Evolutionary conservation across 2,329 filamentous ascomycete species (phyloP), one percentile per base, ranked within the genome.

Genomic region (Hypoxylon sp.): DNA sequence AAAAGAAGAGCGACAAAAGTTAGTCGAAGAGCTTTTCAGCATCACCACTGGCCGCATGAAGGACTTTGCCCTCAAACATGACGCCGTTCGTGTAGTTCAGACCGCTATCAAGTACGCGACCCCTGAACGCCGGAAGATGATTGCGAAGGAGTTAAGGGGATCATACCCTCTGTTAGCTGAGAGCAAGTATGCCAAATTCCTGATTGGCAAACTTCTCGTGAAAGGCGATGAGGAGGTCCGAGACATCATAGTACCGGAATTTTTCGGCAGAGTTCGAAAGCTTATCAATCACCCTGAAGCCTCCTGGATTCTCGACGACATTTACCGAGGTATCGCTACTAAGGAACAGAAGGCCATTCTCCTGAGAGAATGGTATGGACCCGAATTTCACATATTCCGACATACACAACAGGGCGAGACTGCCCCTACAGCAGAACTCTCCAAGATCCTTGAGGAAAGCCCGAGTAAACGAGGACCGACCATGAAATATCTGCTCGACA

Each of bases 31-130:
- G 83, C 87, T 99, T 25, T 98, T 97, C 80, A 86, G 87, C 63
- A 97, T 99, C 76, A 92, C 98, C 75, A 96, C 93, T 23, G 95
- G 94, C 58, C 89, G 92, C 63, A 92, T 98, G 75, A 93, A 93
- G 80, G 96, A 98, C 69, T 97, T 98, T 73, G 95, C 98, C 19
- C 92, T 99, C 82, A 99, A 99, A 87, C 96, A 99, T 80, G 96
- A 99, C 79, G 93, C 94, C 36, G 95, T 97, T n/a, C 89, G 96
- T 73, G 94, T 97, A 45, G 92, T 99, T 25, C 96, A 99, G 82
- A 98, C 94, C 11, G 96, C 95, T 38, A 89, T 99, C 81, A 99
- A 99, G 81, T 99, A 99, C 81, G 92, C 93, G 51, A 97, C 91
- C 49, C 85, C 89, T 60, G 91, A 92, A 67, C 94, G 98, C 82